phyloP scores from a whole-genome alignment of 1,284 basidiomycete genomes.

The Moesziomyces sp. region DNA sequence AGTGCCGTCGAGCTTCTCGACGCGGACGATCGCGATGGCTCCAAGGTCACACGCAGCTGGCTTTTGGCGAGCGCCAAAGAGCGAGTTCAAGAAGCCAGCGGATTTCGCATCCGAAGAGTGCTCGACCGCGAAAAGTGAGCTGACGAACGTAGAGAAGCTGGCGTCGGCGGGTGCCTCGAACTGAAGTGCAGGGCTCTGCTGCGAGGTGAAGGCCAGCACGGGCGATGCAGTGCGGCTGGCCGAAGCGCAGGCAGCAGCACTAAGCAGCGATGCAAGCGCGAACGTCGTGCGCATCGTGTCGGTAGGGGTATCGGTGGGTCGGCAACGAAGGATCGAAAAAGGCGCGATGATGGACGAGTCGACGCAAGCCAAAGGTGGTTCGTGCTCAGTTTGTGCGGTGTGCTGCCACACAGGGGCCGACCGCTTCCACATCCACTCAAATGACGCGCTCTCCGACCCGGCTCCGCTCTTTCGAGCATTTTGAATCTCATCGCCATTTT shows the following conservation, averaged over 20 bases:
- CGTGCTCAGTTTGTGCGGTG: not conserved
- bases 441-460: not conserved
- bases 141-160: constrained; percentile 16
- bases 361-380: not conserved
- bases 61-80: constrained; percentile 9
- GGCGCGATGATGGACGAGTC: constrained; percentile 1
- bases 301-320: not conserved
- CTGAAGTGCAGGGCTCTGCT: constrained; percentile 14
- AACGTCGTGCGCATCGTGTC: constrained; percentile 25
- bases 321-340: not conserved
- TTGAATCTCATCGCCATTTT: not conserved
- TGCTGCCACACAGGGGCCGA: not conserved
- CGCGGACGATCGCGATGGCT: constrained; percentile 23
- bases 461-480: not conserved
- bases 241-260: constrained; percentile 26
- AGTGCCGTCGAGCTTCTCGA: constrained; percentile 14
- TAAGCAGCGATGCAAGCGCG: constrained; percentile 24
- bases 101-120: constrained; percentile 17
- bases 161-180: constrained; percentile 20
- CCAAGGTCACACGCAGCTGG: constrained; percentile 33
- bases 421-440: not conserved
- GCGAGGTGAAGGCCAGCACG: constrained; percentile 44
- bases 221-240: constrained; percentile 19
- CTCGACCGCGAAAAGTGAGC: constrained; percentile 30
- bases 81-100: constrained; percentile 20